phyloP scores from a whole-genome alignment of 768 basidiomycete genomes.

The Lactarius tabidus region DNA sequence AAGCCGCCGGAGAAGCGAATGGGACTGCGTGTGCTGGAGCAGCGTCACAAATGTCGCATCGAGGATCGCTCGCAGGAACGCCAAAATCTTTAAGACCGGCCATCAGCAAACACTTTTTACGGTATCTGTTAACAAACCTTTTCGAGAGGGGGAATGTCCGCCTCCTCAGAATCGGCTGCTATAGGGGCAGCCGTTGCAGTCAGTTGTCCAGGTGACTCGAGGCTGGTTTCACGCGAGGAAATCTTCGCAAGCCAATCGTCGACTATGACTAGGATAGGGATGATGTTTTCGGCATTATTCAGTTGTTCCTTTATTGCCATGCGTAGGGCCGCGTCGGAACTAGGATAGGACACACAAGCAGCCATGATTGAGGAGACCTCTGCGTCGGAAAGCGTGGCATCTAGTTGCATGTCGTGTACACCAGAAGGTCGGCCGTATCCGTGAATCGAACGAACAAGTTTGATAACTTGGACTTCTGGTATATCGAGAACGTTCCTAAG shows the following conservation, averaged over 20 bases:
- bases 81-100: constrained; percentile 43
- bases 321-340: constrained; percentile 41
- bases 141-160: constrained; percentile 9
- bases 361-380: constrained; percentile 39
- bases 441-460: constrained; percentile 45
- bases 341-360: constrained; percentile 39
- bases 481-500: constrained; percentile 57
- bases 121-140: constrained; percentile 26
- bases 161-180: constrained; percentile 38
- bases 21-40: constrained; percentile 59
- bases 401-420: constrained; percentile 38
- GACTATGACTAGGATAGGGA: constrained; percentile 43
- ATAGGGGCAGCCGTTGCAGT: not conserved
- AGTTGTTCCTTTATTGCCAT: constrained; percentile 50
- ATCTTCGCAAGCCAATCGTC: constrained; percentile 47
- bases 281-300: constrained; percentile 46
- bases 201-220: constrained; percentile 32
- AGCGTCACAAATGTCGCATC: constrained; percentile 70
- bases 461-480: constrained; percentile 59
- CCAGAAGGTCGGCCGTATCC: constrained; percentile 6
- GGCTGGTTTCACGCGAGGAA: constrained; percentile 25
- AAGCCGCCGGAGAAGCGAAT: constrained; percentile 48
- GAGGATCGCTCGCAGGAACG: constrained; percentile 60
- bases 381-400: constrained; percentile 29
- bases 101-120: not conserved